Evolutionary conservation across 208 protist species (phyloP), one percentile per base, ranked within the genome.

Genomic region (Lotmaria passim): DNA sequence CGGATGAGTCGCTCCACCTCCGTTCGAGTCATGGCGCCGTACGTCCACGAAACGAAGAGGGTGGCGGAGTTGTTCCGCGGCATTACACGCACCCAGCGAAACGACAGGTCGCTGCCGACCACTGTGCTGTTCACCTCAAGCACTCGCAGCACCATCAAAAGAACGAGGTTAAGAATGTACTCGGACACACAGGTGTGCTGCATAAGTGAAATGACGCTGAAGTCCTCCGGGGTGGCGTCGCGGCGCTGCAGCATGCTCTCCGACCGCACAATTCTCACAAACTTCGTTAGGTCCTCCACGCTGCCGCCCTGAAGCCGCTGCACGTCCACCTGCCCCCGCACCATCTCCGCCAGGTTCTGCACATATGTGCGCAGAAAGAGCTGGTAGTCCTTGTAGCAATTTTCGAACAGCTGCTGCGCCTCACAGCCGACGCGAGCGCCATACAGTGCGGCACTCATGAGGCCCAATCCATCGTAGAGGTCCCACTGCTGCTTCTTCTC

Each of bases 91-190:
- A 90, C 56, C 78, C 84, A 86, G 1, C 75, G 71, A 55, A 72
- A 82, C 19, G 73, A 26, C 19, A 82, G 60, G 30, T 85, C 72
- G 28, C 47, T 57, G 21, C 78, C 86, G 7, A 79, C 78, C n/a
- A 91, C n/a, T 30, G 67, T 72, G 62, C 80, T 74, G 26, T 65
- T 30, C 14, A 81, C 39, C 7, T 56, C 63, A 6, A 82, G 21
- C 17, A 65, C 61, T 28, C 46, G n/a, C 43, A 91, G 74, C 21
- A 82, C 60, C 0, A 81, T 31, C 12, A 70, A 33, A 12, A 91
- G 55, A 39, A 88, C 26, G 24, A 81, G 36, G 46, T 91, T 91
- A 2, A 91, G 69, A 3, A 91, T 33, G 57, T 81, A 76, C 48
- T 81, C 75, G 38, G 82, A 84, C 0, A 73, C 71, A 26, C 71